phyloP scores from a whole-genome alignment of 2,329 filamentous ascomycete genomes.

The Fusarium chuoi region DNA sequence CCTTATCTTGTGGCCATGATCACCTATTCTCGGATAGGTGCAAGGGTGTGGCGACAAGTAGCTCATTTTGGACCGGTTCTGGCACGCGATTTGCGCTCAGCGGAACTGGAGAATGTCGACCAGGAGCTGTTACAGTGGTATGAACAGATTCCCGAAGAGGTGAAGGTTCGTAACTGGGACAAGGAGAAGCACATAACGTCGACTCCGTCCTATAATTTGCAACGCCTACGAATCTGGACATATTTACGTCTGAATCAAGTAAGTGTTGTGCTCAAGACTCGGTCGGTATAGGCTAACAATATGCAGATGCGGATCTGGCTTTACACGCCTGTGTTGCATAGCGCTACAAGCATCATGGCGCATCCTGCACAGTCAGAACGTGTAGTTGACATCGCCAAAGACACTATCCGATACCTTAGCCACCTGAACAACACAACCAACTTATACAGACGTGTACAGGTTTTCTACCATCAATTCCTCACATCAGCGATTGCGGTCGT shows the following conservation, averaged over 20 bases:
- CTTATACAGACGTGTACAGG: slow-evolving; percentile 76
- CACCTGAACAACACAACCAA: slow-evolving; percentile 78
- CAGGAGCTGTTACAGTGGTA: slow-evolving; percentile 90
- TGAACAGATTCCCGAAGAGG: slow-evolving; percentile 72
- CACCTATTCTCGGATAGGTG: slow-evolving; percentile 81
- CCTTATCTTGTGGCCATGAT: slow-evolving; percentile 89
- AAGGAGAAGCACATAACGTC: slow-evolving; percentile 63
- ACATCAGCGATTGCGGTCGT: slow-evolving; percentile 79
- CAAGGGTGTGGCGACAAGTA: slow-evolving; percentile 87
- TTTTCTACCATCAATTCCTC: slow-evolving; percentile 84
- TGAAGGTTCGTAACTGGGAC: slow-evolving; percentile 69
- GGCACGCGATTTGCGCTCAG: slow-evolving; percentile 72
- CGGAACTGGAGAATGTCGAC: slow-evolving; percentile 84
- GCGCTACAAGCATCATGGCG: slow-evolving; percentile 81
- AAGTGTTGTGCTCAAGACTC: slow-evolving; percentile 9
- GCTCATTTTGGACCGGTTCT: slow-evolving; percentile 71
- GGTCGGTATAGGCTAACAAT: background rate
- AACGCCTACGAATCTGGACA: slow-evolving; percentile 82
- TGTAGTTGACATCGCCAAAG: slow-evolving; percentile 78
- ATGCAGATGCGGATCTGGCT: slow-evolving; percentile 81
- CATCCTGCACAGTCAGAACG: slow-evolving; percentile 79
- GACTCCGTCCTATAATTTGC: slow-evolving; percentile 71
- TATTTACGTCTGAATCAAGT: slow-evolving; percentile 87
- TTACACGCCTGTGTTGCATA: slow-evolving; percentile 88
- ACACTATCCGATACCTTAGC: slow-evolving; percentile 77